These are phyloP conservation scores for Trypanosoma boissoni DNA, from an alignment of 208 protist genomes.

Conservation along the genomic window DNA sequence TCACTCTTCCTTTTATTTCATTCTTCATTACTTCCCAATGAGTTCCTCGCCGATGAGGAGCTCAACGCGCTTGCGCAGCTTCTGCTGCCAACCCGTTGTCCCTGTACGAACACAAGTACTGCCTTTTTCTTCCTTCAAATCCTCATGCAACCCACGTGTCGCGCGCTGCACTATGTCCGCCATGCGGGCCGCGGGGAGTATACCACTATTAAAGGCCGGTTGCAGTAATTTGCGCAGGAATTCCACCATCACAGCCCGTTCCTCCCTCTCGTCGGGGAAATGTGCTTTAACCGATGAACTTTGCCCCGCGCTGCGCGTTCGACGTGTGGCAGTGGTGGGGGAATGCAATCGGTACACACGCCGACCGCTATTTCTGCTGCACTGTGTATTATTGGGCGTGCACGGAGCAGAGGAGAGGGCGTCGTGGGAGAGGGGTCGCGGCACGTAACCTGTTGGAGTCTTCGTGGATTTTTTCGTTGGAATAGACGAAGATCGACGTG, in stretches of 20 bases:
- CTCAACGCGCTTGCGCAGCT: background rate
- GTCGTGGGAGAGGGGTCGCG: too few relatives aligned
- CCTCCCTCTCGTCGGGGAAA: background rate
- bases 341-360: too few relatives aligned
- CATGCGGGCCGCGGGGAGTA: background rate
- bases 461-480: too few relatives aligned
- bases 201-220: background rate
- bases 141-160: background rate
- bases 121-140: background rate
- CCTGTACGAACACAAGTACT: background rate
- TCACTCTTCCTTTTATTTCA: too few relatives aligned
- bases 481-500: too few relatives aligned
- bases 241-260: background rate
- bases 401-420: too few relatives aligned
- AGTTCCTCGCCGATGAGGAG: background rate
- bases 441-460: too few relatives aligned
- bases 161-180: background rate
- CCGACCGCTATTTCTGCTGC: too few relatives aligned
- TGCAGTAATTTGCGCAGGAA: background rate
- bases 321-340: background rate
- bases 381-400: too few relatives aligned
- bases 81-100: background rate
- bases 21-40: background rate
- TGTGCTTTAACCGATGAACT: background rate
- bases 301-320: background rate